phyloP scores from a whole-genome alignment of 768 basidiomycete species.

The Tremella mesenterica region DNA sequence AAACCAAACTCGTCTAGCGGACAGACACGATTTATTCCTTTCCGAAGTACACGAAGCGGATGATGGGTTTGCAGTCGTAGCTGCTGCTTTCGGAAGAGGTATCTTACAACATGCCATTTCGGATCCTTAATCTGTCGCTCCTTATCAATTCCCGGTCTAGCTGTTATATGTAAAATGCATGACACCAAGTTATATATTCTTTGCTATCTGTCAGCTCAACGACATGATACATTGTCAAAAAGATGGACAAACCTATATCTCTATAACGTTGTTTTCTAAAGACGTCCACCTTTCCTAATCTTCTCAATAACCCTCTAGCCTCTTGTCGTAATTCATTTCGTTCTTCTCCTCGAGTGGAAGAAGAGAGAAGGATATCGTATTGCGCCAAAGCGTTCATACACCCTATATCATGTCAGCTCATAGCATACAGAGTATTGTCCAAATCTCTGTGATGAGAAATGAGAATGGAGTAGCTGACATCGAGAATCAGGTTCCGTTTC shows the following conservation, averaged over 20 bases:
- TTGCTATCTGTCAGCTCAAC: background rate
- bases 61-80: slow-evolving; percentile 45
- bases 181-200: background rate
- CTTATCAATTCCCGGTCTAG: slow-evolving; percentile 7
- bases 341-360: slow-evolving; percentile 46
- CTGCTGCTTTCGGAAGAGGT: slow-evolving; percentile 44
- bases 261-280: slow-evolving; percentile 59
- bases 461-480: slow-evolving; percentile 51
- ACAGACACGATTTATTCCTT: slow-evolving; percentile 45
- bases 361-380: slow-evolving; percentile 65
- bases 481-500: slow-evolving; percentile 86
- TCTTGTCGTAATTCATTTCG: slow-evolving; percentile 39
- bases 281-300: slow-evolving; percentile 53
- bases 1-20: slow-evolving; percentile 71
- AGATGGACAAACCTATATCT: slow-evolving; percentile 22
- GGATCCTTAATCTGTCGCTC: too few species aligned
- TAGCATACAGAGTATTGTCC: too few species aligned
- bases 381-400: slow-evolving; percentile 85
- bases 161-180: background rate
- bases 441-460: background rate
- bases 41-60: slow-evolving; percentile 44
- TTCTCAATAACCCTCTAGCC: slow-evolving; percentile 54
- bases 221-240: background rate
- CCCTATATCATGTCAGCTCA: slow-evolving; percentile 52
- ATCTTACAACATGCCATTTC: too few species aligned